phyloP scores from a whole-genome alignment of 1,284 basidiomycete species.

The Peniophora sp. region DNA sequence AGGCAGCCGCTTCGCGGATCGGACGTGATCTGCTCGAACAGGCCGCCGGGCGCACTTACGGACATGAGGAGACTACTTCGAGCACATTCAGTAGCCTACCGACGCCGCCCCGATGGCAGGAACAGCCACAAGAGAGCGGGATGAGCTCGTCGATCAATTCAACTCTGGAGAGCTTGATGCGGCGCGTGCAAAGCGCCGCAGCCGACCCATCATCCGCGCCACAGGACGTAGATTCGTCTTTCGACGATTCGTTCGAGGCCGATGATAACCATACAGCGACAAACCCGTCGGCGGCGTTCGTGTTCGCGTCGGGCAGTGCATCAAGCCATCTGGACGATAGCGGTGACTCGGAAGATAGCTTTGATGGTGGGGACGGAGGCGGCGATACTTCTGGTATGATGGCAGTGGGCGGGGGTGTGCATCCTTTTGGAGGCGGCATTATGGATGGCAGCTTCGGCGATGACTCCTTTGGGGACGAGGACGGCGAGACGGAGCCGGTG shows the following conservation, averaged over 20 bases:
- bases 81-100: constrained; percentile 57
- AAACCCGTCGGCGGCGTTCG: constrained; percentile 22
- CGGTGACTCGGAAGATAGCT: constrained; percentile 23
- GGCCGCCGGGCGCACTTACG: constrained; percentile 20
- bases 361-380: constrained; percentile 14
- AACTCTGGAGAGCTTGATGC: constrained; percentile 45
- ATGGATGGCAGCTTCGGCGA: constrained; percentile 3
- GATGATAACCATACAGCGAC: constrained; percentile 20
- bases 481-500: constrained; percentile 28
- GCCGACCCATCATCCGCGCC: background rate
- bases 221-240: constrained; percentile 10
- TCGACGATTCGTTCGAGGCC: constrained; percentile 27
- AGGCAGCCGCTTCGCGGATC: constrained; percentile 62
- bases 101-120: constrained; percentile 56
- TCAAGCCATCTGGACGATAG: constrained; percentile 28
- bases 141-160: constrained; percentile 22
- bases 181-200: constrained; percentile 27
- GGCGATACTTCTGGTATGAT: too few relatives aligned
- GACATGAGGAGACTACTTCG: constrained; percentile 36
- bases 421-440: constrained; percentile 9
- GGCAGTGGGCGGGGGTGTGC: constrained; percentile 8
- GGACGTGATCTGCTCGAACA: constrained; percentile 49
- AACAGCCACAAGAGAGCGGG: constrained; percentile 15
- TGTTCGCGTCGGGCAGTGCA: constrained; percentile 17
- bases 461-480: constrained; percentile 14